Conservation (phyloP, 805 yeast species). For the Lachancea kluyveri region DNA sequence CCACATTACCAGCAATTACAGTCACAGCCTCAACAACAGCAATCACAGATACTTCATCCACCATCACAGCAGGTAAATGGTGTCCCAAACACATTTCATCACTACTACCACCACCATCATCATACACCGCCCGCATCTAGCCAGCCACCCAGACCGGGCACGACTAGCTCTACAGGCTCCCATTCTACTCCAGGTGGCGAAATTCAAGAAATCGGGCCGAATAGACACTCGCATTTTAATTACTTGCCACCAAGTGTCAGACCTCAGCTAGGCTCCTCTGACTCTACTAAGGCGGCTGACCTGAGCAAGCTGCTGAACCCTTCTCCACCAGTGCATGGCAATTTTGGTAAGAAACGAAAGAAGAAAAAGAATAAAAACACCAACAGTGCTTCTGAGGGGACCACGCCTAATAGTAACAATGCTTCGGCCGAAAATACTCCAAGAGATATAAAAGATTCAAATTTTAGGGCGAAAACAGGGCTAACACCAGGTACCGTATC, state of each 20-base stretch:
- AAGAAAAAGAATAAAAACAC: constrained; percentile 8
- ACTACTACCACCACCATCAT: constrained; percentile 6
- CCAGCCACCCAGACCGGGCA: constrained; percentile 7
- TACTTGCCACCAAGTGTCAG: constrained; percentile 69
- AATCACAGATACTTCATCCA: no score
- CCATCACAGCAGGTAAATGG: no score
- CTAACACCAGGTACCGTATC: constrained; percentile 6
- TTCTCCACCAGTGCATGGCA: constrained; percentile 6
- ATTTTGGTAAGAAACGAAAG: constrained; percentile 11
- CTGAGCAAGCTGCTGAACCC: constrained; percentile 41
- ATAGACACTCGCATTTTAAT: constrained; percentile 65
- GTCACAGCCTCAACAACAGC: no score
- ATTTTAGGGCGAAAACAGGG: constrained; percentile 2
- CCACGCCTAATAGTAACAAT: constrained; percentile 3
- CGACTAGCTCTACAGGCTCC: constrained; percentile 17
- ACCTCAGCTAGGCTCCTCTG: constrained; percentile 61
- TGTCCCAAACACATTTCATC: no score
- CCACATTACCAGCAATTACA: no score
- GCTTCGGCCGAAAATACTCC: constrained; percentile 13
- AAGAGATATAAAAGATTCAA: constrained; percentile 11
- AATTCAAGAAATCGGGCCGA: constrained; percentile 42
- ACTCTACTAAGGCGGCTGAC: constrained; percentile 41
- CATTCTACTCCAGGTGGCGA: constrained; percentile 21
- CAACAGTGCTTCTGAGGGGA: constrained; percentile 3
- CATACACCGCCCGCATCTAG: constrained; percentile 3